Evolutionary conservation across 1,139 yeast genomes (phyloP).

Genomic region (Geotrichum bryndzae): DNA sequence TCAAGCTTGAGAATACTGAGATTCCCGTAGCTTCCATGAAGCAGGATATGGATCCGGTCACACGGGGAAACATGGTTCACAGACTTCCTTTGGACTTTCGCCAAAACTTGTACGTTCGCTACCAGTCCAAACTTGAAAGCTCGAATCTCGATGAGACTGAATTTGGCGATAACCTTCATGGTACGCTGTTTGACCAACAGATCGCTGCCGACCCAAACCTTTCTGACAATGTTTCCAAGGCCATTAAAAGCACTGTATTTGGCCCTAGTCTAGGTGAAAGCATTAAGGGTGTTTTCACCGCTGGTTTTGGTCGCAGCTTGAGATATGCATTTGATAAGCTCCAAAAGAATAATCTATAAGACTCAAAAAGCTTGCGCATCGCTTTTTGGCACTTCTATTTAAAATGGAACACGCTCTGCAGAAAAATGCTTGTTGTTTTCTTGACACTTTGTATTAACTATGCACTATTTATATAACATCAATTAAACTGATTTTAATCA

Average conservation of each 20-base stretch:
- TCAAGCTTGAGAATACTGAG: constrained; percentile 22
- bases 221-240: constrained; percentile 38
- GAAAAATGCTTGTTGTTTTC: too few species aligned
- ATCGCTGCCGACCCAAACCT: constrained; percentile 43
- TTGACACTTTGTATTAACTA: too few species aligned
- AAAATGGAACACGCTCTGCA: too few species aligned
- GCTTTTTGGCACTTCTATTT: too few species aligned
- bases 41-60: constrained; percentile 36
- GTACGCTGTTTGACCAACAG: constrained; percentile 33
- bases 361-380: background rate
- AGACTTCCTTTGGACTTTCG: constrained; percentile 52
- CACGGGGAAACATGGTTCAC: constrained; percentile 37
- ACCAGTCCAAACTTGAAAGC: constrained; percentile 33
- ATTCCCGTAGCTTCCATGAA: constrained; percentile 29
- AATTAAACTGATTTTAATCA: too few species aligned
- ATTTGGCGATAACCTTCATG: background rate
- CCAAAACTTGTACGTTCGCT: constrained; percentile 41
- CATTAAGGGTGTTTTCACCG: constrained; percentile 76
- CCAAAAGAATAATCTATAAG: constrained; percentile 26
- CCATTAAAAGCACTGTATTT: constrained; percentile 57
- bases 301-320: constrained; percentile 71
- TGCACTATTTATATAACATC: too few species aligned
- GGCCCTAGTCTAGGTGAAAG: constrained; percentile 71
- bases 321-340: constrained; percentile 75
- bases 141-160: constrained; percentile 5